phyloP scores from a whole-genome alignment of 768 basidiomycete genomes.

The Lactarius vividus region DNA sequence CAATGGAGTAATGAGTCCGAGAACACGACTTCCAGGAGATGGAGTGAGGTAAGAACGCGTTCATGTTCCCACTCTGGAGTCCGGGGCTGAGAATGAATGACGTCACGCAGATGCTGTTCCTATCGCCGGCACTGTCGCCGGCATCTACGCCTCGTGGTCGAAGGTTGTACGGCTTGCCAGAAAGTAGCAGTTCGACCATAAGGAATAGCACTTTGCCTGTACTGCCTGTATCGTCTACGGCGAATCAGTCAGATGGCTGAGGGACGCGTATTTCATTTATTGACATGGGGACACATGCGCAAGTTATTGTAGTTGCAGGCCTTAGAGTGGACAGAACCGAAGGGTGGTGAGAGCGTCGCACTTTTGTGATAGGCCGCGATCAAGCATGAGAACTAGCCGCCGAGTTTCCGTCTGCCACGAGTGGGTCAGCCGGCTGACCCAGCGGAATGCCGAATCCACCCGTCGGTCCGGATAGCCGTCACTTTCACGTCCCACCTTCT shows the following conservation, averaged over 20 bases:
- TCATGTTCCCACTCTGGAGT: neutral
- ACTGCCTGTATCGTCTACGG: neutral
- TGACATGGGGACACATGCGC: neutral
- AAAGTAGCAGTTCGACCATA: constrained; percentile 1
- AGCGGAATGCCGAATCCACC: neutral
- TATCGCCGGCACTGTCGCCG: neutral
- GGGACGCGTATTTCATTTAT: neutral
- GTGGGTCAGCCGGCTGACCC: neutral
- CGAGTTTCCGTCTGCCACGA: too few relatives aligned
- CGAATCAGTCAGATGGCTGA: neutral
- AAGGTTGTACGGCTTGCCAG: neutral
- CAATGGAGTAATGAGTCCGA: constrained; percentile 33
- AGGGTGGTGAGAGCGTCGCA: neutral
- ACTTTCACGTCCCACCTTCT: neutral
- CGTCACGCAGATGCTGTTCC: constrained; percentile 9
- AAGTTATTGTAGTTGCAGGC: neutral
- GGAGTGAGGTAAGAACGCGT: constrained; percentile 18
- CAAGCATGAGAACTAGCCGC: too few relatives aligned
- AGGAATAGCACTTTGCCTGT: neutral
- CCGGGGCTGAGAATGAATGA: neutral
- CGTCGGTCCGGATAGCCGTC: neutral
- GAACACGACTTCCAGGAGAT: constrained; percentile 4
- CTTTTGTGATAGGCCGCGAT: neutral
- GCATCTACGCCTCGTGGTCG: constrained; percentile 7
- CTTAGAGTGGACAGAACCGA: neutral